Conservation (phyloP, 352 stramenopile species). For the Globisporangium camurandrum region DNA sequence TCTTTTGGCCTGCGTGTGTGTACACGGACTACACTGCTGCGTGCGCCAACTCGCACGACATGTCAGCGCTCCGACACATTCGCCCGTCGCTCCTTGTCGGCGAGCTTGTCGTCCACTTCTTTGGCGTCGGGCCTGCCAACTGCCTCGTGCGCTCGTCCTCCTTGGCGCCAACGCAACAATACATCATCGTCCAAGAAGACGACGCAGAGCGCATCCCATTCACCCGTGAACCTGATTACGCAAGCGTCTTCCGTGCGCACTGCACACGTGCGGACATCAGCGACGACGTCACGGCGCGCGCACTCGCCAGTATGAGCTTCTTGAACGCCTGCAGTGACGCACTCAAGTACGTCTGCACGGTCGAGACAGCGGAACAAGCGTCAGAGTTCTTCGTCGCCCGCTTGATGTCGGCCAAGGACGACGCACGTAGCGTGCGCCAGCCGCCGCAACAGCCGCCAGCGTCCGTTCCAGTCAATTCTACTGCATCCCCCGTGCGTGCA, state of each 20-base stretch:
- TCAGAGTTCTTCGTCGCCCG: constrained; percentile 15
- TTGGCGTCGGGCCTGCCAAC: constrained; percentile 44
- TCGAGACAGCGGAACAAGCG: constrained; percentile 18
- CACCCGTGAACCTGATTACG: neutral
- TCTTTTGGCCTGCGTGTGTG: constrained; percentile 69
- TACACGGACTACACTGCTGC: constrained; percentile 53
- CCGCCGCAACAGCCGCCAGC: too few species aligned
- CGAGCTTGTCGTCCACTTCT: constrained; percentile 76
- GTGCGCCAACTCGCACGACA: constrained; percentile 36
- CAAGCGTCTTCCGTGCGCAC: constrained; percentile 31
- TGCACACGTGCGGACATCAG: constrained; percentile 24
- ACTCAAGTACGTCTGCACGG: constrained; percentile 18
- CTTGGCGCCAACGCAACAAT: constrained; percentile 37
- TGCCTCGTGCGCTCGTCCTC: constrained; percentile 16
- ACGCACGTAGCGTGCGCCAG: neutral
- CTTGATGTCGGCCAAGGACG: constrained; percentile 8
- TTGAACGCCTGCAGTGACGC: constrained; percentile 43
- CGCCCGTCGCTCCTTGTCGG: constrained; percentile 57
- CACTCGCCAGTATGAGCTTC: constrained; percentile 40
- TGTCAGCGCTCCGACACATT: constrained; percentile 22
- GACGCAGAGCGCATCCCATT: constrained; percentile 20
- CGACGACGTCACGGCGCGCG: constrained; percentile 27
- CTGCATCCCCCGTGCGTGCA: neutral
- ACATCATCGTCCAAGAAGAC: constrained; percentile 35
- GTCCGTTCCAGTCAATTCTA: too few species aligned